Evolutionary conservation across 768 basidiomycete species (phyloP).

Genomic region (Lentinula lateritia): DNA sequence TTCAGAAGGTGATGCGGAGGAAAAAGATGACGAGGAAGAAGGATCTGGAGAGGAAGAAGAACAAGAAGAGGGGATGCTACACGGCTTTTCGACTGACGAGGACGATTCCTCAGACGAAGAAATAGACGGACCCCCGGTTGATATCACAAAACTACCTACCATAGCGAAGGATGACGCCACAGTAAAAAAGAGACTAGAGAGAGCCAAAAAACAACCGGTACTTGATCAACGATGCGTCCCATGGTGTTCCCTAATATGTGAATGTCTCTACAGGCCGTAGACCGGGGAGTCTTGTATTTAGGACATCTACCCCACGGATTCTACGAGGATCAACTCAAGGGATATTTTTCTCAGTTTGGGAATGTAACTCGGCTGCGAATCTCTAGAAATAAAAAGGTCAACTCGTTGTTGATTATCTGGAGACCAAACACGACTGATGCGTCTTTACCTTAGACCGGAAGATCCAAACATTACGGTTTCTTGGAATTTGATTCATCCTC

Average conservation of each 20-base stretch:
- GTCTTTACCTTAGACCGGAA: slow-evolving; percentile 62
- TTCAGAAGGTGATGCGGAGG: background rate
- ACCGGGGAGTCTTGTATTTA: slow-evolving; percentile 83
- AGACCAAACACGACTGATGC: too few species aligned
- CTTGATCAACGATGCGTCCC: slow-evolving; percentile 18
- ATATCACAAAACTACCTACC: slow-evolving; percentile 74
- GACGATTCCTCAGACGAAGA: slow-evolving; percentile 78
- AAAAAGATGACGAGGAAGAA: background rate
- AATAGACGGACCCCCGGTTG: slow-evolving; percentile 50
- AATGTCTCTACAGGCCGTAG: slow-evolving; percentile 31
- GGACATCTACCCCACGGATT: slow-evolving; percentile 95
- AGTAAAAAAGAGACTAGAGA: slow-evolving; percentile 61
- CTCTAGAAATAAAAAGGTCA: slow-evolving; percentile 89
- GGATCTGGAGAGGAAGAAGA: slow-evolving; percentile 5
- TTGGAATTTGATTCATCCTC: slow-evolving; percentile 87
- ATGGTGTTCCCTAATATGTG: slow-evolving; percentile 1
- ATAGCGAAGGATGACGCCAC: slow-evolving; percentile 83
- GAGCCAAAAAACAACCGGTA: slow-evolving; percentile 63
- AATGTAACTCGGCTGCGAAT: slow-evolving; percentile 81
- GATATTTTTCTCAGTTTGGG: slow-evolving; percentile 95
- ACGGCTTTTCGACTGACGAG: slow-evolving; percentile 73
- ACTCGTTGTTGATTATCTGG: background rate
- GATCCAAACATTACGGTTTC: slow-evolving; percentile 96
- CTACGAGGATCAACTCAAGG: slow-evolving; percentile 90
- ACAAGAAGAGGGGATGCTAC: slow-evolving; percentile 27